Evolutionary conservation across 768 basidiomycete genomes (phyloP).

Genomic region (Austroboletus eburneus): DNA sequence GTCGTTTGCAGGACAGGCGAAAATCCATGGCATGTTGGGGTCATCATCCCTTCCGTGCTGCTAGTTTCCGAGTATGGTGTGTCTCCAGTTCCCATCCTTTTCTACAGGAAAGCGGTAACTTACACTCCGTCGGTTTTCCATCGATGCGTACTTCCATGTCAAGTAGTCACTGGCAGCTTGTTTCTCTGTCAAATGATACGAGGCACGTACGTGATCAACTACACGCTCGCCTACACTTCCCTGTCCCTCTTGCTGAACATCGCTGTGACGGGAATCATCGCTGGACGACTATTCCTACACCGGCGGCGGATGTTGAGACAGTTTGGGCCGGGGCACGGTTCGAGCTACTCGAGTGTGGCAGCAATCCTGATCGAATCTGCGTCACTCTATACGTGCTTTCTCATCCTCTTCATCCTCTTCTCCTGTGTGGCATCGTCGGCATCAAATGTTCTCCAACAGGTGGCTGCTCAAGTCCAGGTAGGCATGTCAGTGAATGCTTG

Average conservation of each 20-base stretch:
- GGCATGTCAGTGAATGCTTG: not conserved
- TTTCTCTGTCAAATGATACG: not conserved
- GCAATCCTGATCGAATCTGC: conserved; percentile 19
- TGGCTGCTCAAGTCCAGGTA: conserved; percentile 18
- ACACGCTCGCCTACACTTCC: conserved; percentile 5
- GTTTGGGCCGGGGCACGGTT: conserved; percentile 15
- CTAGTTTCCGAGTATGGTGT: conserved; percentile 12
- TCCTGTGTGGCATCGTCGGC: not conserved
- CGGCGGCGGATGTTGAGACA: conserved; percentile 6
- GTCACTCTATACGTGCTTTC: conserved; percentile 12
- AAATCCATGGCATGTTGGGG: conserved; percentile 3
- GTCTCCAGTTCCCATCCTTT: not conserved
- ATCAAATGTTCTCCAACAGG: conserved; percentile 13
- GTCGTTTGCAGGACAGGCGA: conserved; percentile 14
- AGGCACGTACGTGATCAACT: not conserved
- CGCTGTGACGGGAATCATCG: conserved; percentile 17
- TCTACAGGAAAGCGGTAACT: not conserved
- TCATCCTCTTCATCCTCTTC: conserved; percentile 15
- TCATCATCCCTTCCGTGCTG: conserved; percentile 5
- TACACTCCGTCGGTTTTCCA: not conserved
- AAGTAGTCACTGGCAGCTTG: conserved; percentile 8
- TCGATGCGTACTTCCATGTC: not conserved
- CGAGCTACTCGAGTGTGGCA: conserved; percentile 5
- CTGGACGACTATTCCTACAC: conserved; percentile 11
- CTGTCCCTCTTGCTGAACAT: conserved; percentile 14